Evolutionary conservation across 352 stramenopile genomes (phyloP).

Genomic region (Elongisporangium anandrum): DNA sequence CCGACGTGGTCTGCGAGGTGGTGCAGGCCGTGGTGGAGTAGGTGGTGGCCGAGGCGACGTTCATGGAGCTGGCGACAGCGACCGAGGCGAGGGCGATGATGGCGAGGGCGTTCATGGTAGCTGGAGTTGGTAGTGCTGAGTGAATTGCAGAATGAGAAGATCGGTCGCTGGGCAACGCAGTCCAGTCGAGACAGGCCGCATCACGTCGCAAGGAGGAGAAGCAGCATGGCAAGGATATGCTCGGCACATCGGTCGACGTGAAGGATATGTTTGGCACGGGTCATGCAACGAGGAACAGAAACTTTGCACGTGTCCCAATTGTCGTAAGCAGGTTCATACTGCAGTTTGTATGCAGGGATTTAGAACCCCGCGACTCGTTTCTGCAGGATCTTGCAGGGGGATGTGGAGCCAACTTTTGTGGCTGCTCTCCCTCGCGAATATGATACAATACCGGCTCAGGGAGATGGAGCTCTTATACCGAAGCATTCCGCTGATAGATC

Average conservation of each 20-base stretch:
- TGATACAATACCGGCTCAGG: neutral
- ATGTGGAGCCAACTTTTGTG: neutral
- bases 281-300: neutral
- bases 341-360: neutral
- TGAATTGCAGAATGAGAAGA: constrained; percentile 2
- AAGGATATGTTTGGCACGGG: neutral
- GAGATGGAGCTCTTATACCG: neutral
- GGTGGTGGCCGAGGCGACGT: neutral
- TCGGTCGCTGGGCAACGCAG: neutral
- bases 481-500: neutral
- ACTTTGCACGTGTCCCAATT: neutral
- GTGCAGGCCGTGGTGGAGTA: constrained; percentile 2
- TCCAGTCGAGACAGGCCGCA: neutral
- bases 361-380: neutral
- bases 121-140: neutral
- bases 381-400: neutral
- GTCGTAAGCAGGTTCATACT: neutral
- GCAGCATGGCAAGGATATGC: neutral
- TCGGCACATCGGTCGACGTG: neutral
- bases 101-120: constrained; percentile 1
- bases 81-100: constrained; percentile 1
- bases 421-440: neutral
- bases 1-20: neutral
- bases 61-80: neutral
- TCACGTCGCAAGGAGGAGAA: neutral